These are phyloP conservation scores for Fusarium mundagurra DNA, from an alignment of 2,329 filamentous ascomycete genomes.

Conservation along the genomic window DNA sequence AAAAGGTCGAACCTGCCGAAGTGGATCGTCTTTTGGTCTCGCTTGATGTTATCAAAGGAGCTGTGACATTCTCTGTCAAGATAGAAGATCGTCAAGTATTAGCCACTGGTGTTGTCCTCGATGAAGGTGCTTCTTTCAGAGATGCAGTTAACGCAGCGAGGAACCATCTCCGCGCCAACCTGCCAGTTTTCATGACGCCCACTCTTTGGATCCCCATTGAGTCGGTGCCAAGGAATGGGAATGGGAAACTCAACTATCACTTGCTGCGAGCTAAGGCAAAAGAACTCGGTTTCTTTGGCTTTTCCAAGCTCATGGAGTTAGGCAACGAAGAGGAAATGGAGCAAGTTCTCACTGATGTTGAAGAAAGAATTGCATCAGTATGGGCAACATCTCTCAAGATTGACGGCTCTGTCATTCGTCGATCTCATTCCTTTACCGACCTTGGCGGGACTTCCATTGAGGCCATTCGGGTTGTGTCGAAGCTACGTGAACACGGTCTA, in stretches of 20 bases:
- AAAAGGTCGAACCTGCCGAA: conserved; percentile 27
- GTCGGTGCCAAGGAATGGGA: conserved; percentile 35
- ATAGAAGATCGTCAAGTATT: not conserved
- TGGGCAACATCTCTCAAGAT: conserved; percentile 4
- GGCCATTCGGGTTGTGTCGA: not conserved
- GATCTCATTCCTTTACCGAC: not conserved
- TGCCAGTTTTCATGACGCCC: conserved; percentile 42
- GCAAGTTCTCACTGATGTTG: not conserved
- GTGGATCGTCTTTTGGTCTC: not conserved
- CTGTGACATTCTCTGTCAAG: conserved; percentile 9
- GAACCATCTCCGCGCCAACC: not conserved
- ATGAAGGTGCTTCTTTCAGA: not conserved
- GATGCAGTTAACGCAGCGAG: not conserved
- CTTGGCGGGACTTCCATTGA: conserved; percentile 21
- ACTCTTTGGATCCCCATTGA: conserved; percentile 34
- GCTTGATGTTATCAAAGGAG: not conserved
- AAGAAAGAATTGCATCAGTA: not conserved
- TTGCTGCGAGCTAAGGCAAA: not conserved
- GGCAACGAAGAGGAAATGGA: not conserved
- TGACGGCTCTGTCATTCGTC: not conserved
- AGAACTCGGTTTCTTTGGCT: not conserved
- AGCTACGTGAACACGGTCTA: conserved; percentile 11
- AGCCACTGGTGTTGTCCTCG: not conserved
- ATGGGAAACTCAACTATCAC: conserved; percentile 39
- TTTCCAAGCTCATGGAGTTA: not conserved